A percentile compares a stretch with the other conserved stretches of the same genome.
phyloP scores from a whole-genome alignment of 2,329 filamentous ascomycete genomes.

The Fusarium devonianum region DNA sequence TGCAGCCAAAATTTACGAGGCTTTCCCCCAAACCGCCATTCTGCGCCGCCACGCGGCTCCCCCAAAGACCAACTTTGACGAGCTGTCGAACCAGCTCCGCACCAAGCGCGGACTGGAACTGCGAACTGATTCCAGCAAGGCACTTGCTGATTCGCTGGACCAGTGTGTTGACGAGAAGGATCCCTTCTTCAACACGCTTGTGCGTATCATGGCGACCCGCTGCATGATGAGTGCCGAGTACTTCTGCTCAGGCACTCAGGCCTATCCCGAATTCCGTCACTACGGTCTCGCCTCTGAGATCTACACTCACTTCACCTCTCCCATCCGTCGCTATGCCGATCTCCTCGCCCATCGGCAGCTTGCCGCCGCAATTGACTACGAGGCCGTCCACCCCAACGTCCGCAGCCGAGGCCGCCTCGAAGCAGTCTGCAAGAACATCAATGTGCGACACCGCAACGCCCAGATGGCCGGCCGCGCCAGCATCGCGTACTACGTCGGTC shows the following conservation, averaged over 20 bases:
- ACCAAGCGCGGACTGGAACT: constrained; percentile 85
- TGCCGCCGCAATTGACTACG: constrained; percentile 93
- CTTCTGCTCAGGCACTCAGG: constrained; percentile 92
- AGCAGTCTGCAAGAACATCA: constrained; percentile 97
- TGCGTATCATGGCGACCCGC: constrained; percentile 95
- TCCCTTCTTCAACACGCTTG: constrained; percentile 97
- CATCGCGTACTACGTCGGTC: constrained; percentile 97
- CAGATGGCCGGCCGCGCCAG: constrained; percentile 93
- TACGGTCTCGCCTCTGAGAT: constrained; percentile 96
- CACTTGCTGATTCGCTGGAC: constrained; percentile 93
- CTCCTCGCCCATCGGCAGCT: constrained; percentile 93
- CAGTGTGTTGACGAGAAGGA: constrained; percentile 78
- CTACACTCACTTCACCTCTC: constrained; percentile 98
- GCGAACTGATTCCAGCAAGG: constrained; percentile 83
- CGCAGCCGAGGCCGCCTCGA: constrained; percentile 86
- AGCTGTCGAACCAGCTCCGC: constrained; percentile 87
- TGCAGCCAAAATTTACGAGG: constrained; percentile 85
- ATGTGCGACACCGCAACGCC: constrained; percentile 94
- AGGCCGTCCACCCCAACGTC: constrained; percentile 80
- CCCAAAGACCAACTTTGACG: constrained; percentile 95
- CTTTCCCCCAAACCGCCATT: constrained; percentile 94
- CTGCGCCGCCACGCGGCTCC: constrained; percentile 91
- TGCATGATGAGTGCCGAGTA: constrained; percentile 99
- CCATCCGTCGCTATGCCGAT: constrained; percentile 97
- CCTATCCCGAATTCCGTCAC: constrained; percentile 93